Evolutionary conservation across 1,284 basidiomycete species (phyloP).

Genomic region (Boletellus deceptivus): DNA sequence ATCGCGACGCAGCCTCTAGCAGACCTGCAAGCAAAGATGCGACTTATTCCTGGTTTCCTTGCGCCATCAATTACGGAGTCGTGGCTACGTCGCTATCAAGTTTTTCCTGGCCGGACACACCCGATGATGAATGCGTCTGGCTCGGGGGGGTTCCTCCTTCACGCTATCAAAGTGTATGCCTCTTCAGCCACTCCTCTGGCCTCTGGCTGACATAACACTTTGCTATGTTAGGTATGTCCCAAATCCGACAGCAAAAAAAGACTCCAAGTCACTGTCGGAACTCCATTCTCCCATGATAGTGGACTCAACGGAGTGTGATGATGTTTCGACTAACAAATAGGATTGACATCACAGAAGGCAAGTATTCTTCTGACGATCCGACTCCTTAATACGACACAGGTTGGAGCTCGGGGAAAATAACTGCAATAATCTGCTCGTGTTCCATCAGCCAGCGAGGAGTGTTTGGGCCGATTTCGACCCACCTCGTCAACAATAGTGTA

Average conservation of each 20-base stretch:
- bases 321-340: slow-evolving; percentile 1
- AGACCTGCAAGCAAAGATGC: slow-evolving; percentile 74
- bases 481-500: slow-evolving; percentile 90
- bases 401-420: slow-evolving; percentile 52
- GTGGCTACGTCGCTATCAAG: slow-evolving; percentile 91
- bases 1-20: slow-evolving; percentile 54
- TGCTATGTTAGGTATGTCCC: slow-evolving; percentile 57
- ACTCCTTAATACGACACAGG: slow-evolving; percentile 12
- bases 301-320: slow-evolving; percentile 12
- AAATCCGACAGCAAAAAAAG: slow-evolving; percentile 47
- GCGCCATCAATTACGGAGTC: slow-evolving; percentile 83
- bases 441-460: slow-evolving; percentile 8
- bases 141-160: slow-evolving; percentile 86
- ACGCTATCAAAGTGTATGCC: slow-evolving; percentile 80
- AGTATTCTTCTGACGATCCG: background rate
- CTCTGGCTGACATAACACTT: slow-evolving; percentile 8
- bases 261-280: slow-evolving; percentile 2
- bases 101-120: slow-evolving; percentile 93
- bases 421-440: slow-evolving; percentile 49
- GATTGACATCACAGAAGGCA: background rate
- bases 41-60: slow-evolving; percentile 67
- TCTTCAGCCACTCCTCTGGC: slow-evolving; percentile 10
- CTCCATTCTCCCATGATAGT: slow-evolving; percentile 15
- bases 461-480: slow-evolving; percentile 6
- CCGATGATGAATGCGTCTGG: slow-evolving; percentile 92